Conservation (phyloP, 495 filamentous ascomycete genomes). For the Physcia stellaris region DNA sequence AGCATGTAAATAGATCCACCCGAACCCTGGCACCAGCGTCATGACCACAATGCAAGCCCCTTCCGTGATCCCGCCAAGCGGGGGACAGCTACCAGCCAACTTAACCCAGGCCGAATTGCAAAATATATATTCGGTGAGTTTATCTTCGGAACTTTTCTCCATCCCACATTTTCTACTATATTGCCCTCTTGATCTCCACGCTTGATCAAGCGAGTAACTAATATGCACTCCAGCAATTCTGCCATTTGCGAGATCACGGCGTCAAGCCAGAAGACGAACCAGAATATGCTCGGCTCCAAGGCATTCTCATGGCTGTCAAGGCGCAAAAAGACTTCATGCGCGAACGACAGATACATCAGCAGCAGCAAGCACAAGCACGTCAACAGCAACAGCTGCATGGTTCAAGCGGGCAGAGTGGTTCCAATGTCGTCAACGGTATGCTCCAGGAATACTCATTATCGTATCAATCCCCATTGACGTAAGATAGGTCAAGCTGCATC, state of each 20-base stretch:
- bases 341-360: constrained; percentile 20
- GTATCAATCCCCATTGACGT: neutral
- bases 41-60: constrained; percentile 73
- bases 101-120: constrained; percentile 47
- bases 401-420: constrained; percentile 25
- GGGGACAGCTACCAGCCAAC: constrained; percentile 38
- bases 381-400: constrained; percentile 29
- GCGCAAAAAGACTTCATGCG: constrained; percentile 42
- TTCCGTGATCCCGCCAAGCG: constrained; percentile 47
- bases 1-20: too few relatives aligned
- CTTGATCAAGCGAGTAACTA: constrained; percentile 19
- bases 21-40: too few relatives aligned
- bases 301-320: constrained; percentile 51
- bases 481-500: constrained; percentile 5
- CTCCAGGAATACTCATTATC: too few relatives aligned
- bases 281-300: constrained; percentile 61
- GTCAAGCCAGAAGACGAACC: constrained; percentile 63
- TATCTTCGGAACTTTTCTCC: neutral
- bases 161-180: neutral
- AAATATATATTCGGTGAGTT: constrained; percentile 44
- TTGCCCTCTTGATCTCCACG: neutral
- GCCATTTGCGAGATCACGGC: constrained; percentile 65
- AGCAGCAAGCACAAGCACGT: constrained; percentile 27
- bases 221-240: constrained; percentile 49
- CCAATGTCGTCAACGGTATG: constrained; percentile 40